Evolutionary conservation across 495 filamentous ascomycete species (phyloP).

Genomic region (Penicillium cinerascens): DNA sequence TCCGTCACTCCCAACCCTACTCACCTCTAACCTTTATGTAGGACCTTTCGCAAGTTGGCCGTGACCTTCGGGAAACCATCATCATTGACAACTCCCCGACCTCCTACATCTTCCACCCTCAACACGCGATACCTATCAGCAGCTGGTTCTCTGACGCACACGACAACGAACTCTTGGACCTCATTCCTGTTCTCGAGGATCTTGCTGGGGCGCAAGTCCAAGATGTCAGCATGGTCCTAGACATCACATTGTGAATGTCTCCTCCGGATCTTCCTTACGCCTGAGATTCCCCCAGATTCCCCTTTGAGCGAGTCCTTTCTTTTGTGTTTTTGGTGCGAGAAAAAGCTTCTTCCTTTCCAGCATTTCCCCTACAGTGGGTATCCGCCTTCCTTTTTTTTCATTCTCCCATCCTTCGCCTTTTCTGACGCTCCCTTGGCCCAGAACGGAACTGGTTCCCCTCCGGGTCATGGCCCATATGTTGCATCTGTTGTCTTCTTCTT

Average conservation of each 20-base stretch:
- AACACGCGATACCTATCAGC: conserved; percentile 98
- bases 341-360: conserved; percentile 23
- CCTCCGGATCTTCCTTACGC: conserved; percentile 30
- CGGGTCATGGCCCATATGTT: conserved; percentile 16
- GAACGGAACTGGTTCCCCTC: conserved; percentile 24
- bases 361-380: conserved; percentile 19
- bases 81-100: conserved; percentile 99
- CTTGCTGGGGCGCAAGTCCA: conserved; percentile 80
- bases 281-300: conserved; percentile 25
- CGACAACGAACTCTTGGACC: conserved; percentile 96
- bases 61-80: conserved; percentile 94
- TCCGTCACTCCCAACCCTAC: not conserved
- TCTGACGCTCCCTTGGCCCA: conserved; percentile 8
- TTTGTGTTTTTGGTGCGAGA: conserved; percentile 21
- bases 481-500: conserved; percentile 17
- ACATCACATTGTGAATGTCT: conserved; percentile 73
- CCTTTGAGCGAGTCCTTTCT: conserved; percentile 30
- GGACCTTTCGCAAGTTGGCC: conserved; percentile 94
- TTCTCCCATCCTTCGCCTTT: conserved; percentile 15
- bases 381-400: conserved; percentile 7
- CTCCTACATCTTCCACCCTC: conserved; percentile 98
- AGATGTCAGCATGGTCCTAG: conserved; percentile 96
- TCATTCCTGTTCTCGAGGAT: conserved; percentile 98
- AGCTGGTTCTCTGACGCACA: conserved; percentile 99
- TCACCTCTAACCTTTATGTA: conserved; percentile 26